Conservation (phyloP, 1,284 basidiomycete genomes). For the Clitocybe nebularis region DNA sequence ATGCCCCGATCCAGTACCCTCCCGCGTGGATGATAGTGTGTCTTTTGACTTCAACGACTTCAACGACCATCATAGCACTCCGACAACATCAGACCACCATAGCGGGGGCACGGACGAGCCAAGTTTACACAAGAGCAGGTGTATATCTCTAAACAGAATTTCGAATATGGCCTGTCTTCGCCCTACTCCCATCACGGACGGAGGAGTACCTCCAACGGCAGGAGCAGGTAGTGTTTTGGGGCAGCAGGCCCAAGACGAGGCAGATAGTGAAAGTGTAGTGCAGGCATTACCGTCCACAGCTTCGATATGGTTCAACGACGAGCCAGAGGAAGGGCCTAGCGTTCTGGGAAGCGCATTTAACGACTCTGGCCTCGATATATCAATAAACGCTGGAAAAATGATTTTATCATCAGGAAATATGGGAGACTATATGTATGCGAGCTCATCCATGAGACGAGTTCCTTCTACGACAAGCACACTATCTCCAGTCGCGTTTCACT, state of each 20-base stretch:
- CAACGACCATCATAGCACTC: too few species aligned
- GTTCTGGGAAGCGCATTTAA: background rate
- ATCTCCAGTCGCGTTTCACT: too few species aligned
- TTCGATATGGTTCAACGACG: conserved; percentile 14
- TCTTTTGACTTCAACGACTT: background rate
- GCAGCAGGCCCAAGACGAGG: conserved; percentile 1
- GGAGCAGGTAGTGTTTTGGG: background rate
- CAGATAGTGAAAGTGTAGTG: conserved; percentile 13
- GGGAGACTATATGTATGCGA: background rate
- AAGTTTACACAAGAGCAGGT: too few species aligned
- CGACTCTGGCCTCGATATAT: background rate
- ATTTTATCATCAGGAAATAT: background rate
- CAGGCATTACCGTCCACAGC: conserved; percentile 22
- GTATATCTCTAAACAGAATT: too few species aligned
- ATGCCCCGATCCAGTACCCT: conserved; percentile 21
- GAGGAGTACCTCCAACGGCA: background rate
- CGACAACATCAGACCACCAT: too few species aligned
- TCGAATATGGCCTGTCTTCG: too few species aligned
- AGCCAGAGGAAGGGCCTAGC: background rate
- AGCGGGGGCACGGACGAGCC: too few species aligned
- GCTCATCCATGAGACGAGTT: background rate
- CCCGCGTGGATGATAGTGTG: conserved; percentile 8
- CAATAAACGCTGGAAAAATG: background rate
- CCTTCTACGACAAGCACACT: background rate
- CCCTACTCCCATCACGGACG: too few species aligned